Evolutionary conservation across 768 basidiomycete genomes (phyloP).

Genomic region (Cystoderma amianthinum): DNA sequence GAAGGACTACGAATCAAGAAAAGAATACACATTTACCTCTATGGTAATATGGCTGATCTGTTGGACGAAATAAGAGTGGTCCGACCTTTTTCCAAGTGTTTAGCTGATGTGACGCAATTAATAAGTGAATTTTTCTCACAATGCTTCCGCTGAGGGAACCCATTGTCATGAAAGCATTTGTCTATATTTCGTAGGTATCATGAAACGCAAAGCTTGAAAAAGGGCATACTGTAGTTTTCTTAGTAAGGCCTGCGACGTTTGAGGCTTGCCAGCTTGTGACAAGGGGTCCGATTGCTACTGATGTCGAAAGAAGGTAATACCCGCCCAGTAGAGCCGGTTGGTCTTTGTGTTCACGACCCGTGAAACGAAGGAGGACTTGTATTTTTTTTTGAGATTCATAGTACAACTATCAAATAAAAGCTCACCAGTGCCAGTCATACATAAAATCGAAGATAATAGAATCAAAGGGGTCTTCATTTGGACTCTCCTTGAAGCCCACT

Average conservation of each 20-base stretch:
- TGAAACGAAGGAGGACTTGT: constrained; percentile 17
- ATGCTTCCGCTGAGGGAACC: constrained; percentile 18
- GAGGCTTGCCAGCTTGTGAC: constrained; percentile 26
- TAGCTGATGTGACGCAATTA: background rate
- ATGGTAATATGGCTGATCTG: constrained; percentile 13
- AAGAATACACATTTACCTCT: constrained; percentile 6
- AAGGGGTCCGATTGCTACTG: constrained; percentile 13
- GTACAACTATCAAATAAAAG: constrained; percentile 10
- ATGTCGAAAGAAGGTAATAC: constrained; percentile 20
- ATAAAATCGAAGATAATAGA: background rate
- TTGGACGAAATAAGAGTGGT: constrained; percentile 14
- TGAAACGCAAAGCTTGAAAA: background rate
- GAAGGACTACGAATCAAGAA: background rate
- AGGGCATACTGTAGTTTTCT: constrained; percentile 17
- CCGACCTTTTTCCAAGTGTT: constrained; percentile 10
- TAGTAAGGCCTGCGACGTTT: constrained; percentile 26
- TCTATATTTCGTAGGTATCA: constrained; percentile 9
- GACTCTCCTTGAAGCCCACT: background rate
- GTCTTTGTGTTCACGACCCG: constrained; percentile 15
- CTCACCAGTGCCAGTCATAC: background rate
- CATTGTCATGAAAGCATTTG: constrained; percentile 16
- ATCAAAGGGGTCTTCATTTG: background rate
- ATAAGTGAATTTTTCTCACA: constrained; percentile 8
- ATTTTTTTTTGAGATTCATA: background rate
- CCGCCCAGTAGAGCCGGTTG: constrained; percentile 19